Base-by-base conservation (phyloP, 2,329 filamentous ascomycete species). In the Paecilomyces variotii region DNA sequence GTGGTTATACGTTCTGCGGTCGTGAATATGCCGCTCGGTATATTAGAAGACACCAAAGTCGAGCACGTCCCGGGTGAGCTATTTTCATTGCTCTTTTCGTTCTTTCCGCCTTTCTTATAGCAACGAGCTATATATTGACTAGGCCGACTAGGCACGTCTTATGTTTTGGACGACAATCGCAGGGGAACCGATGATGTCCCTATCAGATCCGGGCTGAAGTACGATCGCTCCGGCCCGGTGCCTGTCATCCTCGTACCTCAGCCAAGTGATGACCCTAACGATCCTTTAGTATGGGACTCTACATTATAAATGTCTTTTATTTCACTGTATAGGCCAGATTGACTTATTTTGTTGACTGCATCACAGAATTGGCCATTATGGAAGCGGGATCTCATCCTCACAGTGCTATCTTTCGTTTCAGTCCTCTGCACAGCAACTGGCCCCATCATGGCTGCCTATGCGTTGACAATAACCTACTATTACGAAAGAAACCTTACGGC, bases 251-350 rank as follows among this genome's bases (percentile, higher is more conserved):
- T 97, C 32, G 88, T 95, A 4, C 93, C 93, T 4, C 93, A 97
- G 69, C 93, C 93, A 2, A 92, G 87, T 62, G 88, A 96, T 73
- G 90, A 96, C 71, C 90, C 90, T 3, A 93, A 95, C 71, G 92
- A 97, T 74, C 92, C 91, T 30, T 79, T 96, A 64, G 84, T 87
- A 80, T 57, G 69, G 60, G 75, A 66, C 70, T 62, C 30, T 49
- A 49, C 32, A 11, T 11, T 12, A 32, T 27, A 49, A 7, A 24
- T 39, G 2, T 7, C 14, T n/a, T 39, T n/a, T 24, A 24, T 2
- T 19, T 2, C 5, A 4, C 19, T 45, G 12, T 24, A 45, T 45
- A 24, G 7, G 1, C 19, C 14, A 39, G 5, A 7, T 34, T 14
- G 9, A n/a, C 19, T 26, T 12, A 24, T 32, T 54, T 24, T 24